Evolutionary conservation across 495 filamentous ascomycete genomes (phyloP), one percentile per base, ranked within the genome.

Genomic region (Tetracladium setigerum): DNA sequence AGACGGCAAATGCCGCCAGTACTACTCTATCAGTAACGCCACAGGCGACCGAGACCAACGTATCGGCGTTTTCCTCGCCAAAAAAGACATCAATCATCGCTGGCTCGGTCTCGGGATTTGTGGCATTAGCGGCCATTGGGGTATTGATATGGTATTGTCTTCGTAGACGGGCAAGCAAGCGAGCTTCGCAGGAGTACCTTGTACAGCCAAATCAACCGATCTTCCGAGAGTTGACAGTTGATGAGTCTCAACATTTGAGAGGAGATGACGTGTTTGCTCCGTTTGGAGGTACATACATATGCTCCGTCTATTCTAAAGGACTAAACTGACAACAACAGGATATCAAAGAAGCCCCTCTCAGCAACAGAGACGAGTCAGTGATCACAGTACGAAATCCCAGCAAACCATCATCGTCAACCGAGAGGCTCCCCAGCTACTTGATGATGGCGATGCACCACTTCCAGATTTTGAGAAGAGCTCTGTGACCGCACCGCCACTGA

Each of bases 401-500:
- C 10, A 2, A 16, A 27, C 36, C n/a, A 38, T 33, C n/a, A 4
- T 38, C 38, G 4, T 22, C 13, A 14, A 27, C 30, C 5, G 3
- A 5, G 1, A 22, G 2, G 32, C 7, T 18, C 19, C 13, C 31
- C 32, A 2, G 3, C 30, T 9, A 31, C 15, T 2, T n/a, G 30
- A 38, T 27, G 17, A 22, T 18, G 14, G 10, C 3, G 48, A 51
- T 30, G 33, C 16, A 32, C 34, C 41, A 11, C 15, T 57, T 38
- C 46, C 41, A n/a, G 46, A 50, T 14, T 27, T 40, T 17, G 54
- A 57, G 31, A 57, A 57, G 24, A 12, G 6, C 14, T 18, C 34
- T 24, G 4, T 47, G 2, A 19, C 27, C 8, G 41, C 49, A 38
- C 54, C 54, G 38, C 49, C 54, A 32, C 19, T 47, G 15, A 13